Evolutionary conservation across 345 rosid species (phyloP).

Genomic region (Hevea brasiliensis): DNA sequence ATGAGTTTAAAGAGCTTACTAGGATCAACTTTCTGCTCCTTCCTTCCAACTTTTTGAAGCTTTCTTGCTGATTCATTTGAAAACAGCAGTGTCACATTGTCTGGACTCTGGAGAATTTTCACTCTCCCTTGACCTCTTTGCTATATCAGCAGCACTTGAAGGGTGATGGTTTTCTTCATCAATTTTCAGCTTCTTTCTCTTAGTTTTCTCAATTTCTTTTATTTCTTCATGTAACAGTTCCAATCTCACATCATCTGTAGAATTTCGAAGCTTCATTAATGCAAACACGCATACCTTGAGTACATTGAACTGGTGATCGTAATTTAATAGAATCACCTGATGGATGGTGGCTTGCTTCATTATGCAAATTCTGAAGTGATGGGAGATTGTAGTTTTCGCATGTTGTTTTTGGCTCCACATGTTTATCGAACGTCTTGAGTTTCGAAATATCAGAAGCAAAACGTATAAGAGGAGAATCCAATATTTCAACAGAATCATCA

Average conservation of each 20-base stretch:
- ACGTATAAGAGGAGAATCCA: constrained; percentile 26
- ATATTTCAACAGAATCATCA: constrained; percentile 44
- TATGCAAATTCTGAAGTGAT: constrained; percentile 48
- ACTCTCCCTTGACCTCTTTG: constrained; percentile 17
- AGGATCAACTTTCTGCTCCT: constrained; percentile 60
- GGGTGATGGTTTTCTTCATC: constrained; percentile 32
- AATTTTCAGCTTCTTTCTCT: no score
- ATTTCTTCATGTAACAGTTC: no score
- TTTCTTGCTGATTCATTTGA: constrained; percentile 42
- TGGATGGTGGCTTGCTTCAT: not conserved
- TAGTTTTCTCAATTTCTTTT: no score
- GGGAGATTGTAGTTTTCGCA: constrained; percentile 45
- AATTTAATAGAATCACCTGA: not conserved
- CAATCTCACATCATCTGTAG: not conserved
- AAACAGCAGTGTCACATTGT: constrained; percentile 26
- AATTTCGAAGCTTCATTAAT: no score
- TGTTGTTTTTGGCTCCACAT: constrained; percentile 13
- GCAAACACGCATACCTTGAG: no score
- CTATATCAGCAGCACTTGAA: constrained; percentile 28
- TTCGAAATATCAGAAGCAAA: constrained; percentile 26
- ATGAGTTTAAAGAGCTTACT: constrained; percentile 43
- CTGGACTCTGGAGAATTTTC: constrained; percentile 25
- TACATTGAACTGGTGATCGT: not conserved
- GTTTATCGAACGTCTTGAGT: constrained; percentile 10
- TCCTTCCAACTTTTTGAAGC: constrained; percentile 61